A percentile compares a stretch with the other conserved stretches of the same genome.
Evolutionary conservation across 441 rosid species (phyloP).

Genomic region (Pelargonium fulgidum): DNA sequence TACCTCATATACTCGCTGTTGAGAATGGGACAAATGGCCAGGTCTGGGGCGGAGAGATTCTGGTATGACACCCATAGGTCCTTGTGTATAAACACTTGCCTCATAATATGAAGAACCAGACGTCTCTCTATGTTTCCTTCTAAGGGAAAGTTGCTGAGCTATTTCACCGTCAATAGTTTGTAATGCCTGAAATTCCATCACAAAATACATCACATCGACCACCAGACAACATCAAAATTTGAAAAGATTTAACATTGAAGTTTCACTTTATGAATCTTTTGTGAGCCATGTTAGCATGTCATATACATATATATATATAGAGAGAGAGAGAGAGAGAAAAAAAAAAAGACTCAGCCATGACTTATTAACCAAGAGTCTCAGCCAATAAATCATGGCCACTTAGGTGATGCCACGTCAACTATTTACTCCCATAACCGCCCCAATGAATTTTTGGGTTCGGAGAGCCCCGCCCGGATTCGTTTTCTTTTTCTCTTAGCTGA

Average conservation of each 20-base stretch:
- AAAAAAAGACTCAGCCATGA: no score
- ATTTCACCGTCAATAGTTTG: constrained; percentile 93
- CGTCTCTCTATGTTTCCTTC: constrained; percentile 88
- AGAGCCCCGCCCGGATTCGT: no score
- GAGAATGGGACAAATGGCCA: constrained; percentile 83
- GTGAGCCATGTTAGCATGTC: background rate
- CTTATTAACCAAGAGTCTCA: no score
- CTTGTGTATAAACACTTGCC: constrained; percentile 63
- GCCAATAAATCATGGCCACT: no score
- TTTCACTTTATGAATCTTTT: background rate
- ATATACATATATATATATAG: no score
- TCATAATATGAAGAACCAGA: constrained; percentile 67
- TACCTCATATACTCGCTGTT: constrained; percentile 98
- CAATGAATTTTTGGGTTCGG: no score
- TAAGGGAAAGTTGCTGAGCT: constrained; percentile 60
- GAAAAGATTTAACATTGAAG: background rate
- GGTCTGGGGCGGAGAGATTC: constrained; percentile 96
- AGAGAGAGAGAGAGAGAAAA: no score
- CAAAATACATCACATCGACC: background rate
- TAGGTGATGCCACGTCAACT: no score
- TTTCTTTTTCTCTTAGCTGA: no score
- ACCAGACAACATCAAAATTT: background rate
- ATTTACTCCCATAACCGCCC: no score
- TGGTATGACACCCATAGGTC: constrained; percentile 73
- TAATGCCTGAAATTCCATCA: constrained; percentile 47